Conservation (phyloP, 306 rosid species). For the Prinsepia uniflora region DNA sequence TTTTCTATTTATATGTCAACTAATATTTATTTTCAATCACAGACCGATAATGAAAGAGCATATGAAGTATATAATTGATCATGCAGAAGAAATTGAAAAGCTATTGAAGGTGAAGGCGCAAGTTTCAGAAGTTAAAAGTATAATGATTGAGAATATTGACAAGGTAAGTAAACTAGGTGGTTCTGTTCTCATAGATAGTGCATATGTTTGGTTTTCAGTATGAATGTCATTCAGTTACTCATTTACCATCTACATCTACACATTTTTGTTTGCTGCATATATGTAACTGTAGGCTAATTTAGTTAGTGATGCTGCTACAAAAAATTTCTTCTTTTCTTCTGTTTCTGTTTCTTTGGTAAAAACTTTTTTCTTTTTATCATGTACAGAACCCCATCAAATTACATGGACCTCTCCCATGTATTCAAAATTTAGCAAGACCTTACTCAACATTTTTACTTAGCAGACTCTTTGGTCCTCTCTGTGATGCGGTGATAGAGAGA, state of each 20-base stretch:
- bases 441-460: not conserved
- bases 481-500: too few species aligned
- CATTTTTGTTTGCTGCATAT: not conserved
- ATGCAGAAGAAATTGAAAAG: constrained; percentile 87
- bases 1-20: not conserved
- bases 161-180: constrained; percentile 32
- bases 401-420: not conserved
- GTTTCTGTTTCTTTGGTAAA: not conserved
- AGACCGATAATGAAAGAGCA: constrained; percentile 87
- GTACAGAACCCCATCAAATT: not conserved
- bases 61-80: constrained; percentile 87
- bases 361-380: not conserved
- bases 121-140: constrained; percentile 83
- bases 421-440: not conserved
- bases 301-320: not conserved
- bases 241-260: constrained; percentile 3
- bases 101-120: constrained; percentile 90
- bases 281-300: not conserved
- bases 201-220: not conserved
- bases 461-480: not conserved
- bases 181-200: not conserved
- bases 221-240: not conserved
- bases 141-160: constrained; percentile 82
- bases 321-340: not conserved
- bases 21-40: constrained; percentile 30